phyloP scores from a whole-genome alignment of 169 alveolate species.

The Plasmodium knowlesi region DNA sequence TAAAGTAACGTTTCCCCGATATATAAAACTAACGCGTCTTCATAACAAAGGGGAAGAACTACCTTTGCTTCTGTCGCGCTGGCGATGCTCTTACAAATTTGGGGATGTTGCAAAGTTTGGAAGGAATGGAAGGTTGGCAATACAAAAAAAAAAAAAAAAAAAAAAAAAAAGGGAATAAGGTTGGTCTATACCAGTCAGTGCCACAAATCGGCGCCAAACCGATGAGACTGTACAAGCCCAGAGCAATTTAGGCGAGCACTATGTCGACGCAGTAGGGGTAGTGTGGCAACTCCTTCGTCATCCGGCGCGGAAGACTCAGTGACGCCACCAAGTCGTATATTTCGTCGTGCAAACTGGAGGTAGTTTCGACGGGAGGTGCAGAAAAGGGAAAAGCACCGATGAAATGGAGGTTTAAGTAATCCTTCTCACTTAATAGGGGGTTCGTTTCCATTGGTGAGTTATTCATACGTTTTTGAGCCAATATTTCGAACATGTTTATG shows the following conservation, averaged over 20 bases:
- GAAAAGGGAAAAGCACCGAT: slow-evolving; percentile 20
- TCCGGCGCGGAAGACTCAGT: background rate
- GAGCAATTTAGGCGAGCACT: slow-evolving; percentile 10
- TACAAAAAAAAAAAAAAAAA: background rate
- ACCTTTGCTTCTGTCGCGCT: background rate
- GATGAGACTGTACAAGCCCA: background rate
- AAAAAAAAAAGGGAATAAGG: background rate
- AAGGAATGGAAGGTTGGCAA: background rate
- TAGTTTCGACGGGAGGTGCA: background rate
- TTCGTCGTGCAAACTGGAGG: slow-evolving; percentile 41
- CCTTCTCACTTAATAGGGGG: background rate
- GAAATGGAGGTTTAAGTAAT: slow-evolving; percentile 24
- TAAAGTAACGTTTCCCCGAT: background rate
- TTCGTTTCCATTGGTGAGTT: background rate
- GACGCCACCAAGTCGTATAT: slow-evolving; percentile 27
- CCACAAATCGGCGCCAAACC: background rate
- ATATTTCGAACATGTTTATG: slow-evolving; percentile 33
- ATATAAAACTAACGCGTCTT: background rate
- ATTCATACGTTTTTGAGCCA: slow-evolving; percentile 21
- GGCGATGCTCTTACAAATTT: background rate
- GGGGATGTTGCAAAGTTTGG: background rate
- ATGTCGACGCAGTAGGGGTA: slow-evolving; percentile 67
- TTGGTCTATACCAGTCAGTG: background rate
- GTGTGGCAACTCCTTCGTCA: slow-evolving; percentile 42
- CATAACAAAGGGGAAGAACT: background rate